Percentiles rank a stretch among this genome's conserved stretches.
phyloP scores from a whole-genome alignment of 2,329 filamentous ascomycete genomes.

The Canariomyces notabilis region DNA sequence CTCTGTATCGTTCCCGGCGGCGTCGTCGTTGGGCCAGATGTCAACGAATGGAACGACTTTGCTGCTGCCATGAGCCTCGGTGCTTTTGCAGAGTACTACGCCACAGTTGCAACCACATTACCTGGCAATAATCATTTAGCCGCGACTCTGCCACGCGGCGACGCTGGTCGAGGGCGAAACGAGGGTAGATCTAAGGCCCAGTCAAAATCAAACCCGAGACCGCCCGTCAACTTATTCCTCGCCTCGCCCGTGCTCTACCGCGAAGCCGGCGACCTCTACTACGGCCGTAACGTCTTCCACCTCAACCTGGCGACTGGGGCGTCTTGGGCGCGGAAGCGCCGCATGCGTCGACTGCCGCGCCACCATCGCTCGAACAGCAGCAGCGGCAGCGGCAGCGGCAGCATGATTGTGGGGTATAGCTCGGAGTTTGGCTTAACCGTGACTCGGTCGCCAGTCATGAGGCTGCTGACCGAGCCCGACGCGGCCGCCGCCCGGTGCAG shows the following conservation, averaged over 20 bases:
- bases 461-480: slow-evolving; percentile 4
- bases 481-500: slow-evolving; percentile 4
- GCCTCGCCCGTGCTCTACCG: slow-evolving; percentile 22
- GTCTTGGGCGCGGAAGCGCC: background rate
- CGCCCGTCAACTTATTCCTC: slow-evolving; percentile 22
- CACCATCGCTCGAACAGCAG: background rate
- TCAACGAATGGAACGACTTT: background rate
- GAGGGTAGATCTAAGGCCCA: too few relatives aligned
- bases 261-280: slow-evolving; percentile 26
- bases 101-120: too few relatives aligned
- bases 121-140: too few relatives aligned
- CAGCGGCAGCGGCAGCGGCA: background rate
- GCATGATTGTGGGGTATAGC: too few relatives aligned
- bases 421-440: too few relatives aligned
- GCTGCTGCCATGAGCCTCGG: background rate
- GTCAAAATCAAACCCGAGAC: too few relatives aligned
- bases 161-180: background rate
- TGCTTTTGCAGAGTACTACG: too few relatives aligned
- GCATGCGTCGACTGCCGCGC: background rate
- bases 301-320: slow-evolving; percentile 14
- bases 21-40: slow-evolving; percentile 18
- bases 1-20: slow-evolving; percentile 22
- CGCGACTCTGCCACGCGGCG: too few relatives aligned
- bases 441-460: background rate
- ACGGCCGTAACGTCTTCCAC: slow-evolving; percentile 27